A percentile compares a stretch with the other conserved stretches of the same genome.
Evolutionary conservation across 768 basidiomycete genomes (phyloP).

Genomic region (Lactarius akahatsu): DNA sequence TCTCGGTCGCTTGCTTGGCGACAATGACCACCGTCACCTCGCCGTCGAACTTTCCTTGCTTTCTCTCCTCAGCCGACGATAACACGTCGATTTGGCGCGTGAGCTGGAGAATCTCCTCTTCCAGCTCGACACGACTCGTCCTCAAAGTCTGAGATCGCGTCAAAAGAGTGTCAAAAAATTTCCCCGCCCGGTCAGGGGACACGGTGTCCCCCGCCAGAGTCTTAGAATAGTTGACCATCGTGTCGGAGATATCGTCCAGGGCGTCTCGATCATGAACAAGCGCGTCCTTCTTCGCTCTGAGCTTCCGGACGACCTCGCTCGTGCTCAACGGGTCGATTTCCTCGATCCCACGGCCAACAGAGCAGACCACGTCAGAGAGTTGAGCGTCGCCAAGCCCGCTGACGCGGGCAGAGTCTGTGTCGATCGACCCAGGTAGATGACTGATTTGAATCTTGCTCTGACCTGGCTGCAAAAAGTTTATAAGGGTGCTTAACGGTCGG

Average conservation of each 20-base stretch:
- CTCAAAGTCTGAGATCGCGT: conserved; percentile 40
- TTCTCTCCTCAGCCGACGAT: conserved; percentile 36
- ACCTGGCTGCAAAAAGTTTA: conserved; percentile 43
- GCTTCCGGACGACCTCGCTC: conserved; percentile 27
- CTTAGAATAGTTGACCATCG: conserved; percentile 47
- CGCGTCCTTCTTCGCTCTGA: conserved; percentile 39
- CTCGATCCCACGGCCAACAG: conserved; percentile 32
- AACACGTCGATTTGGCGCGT: conserved; percentile 43
- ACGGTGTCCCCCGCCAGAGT: conserved; percentile 46
- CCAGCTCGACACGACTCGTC: conserved; percentile 37
- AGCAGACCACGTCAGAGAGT: conserved; percentile 58
- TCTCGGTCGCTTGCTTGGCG: conserved; percentile 38
- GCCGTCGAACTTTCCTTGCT: conserved; percentile 35
- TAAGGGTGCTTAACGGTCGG: background rate
- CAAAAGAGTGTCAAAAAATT: conserved; percentile 45
- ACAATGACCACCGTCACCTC: conserved; percentile 46
- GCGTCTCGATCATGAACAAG: conserved; percentile 43
- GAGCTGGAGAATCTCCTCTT: conserved; percentile 39
- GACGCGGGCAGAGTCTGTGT: conserved; percentile 54
- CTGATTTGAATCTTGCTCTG: conserved; percentile 51
- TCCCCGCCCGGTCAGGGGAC: conserved; percentile 38
- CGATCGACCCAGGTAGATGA: conserved; percentile 50
- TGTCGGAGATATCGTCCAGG: conserved; percentile 42
- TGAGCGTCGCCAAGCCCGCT: conserved; percentile 49
- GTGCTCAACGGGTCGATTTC: conserved; percentile 31